Evolutionary conservation across 2,329 filamentous ascomycete species (phyloP), one percentile per base, ranked within the genome.

Genomic region (Diaporthe sp.): DNA sequence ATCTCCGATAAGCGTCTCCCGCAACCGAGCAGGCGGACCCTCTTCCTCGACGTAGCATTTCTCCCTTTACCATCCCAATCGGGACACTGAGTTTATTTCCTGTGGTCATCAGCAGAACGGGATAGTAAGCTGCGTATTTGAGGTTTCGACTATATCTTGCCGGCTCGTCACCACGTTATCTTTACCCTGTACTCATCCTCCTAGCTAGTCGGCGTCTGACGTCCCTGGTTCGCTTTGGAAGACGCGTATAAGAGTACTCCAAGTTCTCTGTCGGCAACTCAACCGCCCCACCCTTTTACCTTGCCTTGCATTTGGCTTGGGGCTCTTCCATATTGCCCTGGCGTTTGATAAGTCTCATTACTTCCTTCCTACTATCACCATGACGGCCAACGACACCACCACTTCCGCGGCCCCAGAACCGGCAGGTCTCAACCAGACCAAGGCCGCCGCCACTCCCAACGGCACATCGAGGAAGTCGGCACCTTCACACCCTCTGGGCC

Each of bases 401-500:
- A 38, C 55, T 30, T 13, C 52, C 35, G 22, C 69, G 4, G 52
- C 35, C 8, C n/a, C 70, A 35, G 57, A 67, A 6, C 55, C 60
- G 25, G 47, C 35, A 38, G 19, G 25, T 5, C 28, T 71, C 52
- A 67, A 60, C 58, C 42, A 58, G 68, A 55, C 74, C 35, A 72
- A 73, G 72, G 38, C 52, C 4, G 19, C 60, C 25, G 22, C 28
- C 50, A 19, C 19, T n/a, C 6, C 60, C 47, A 72, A 45, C 66
- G 33, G 61, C 69, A 17, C 74, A 19, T 35, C 28, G 30, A 71
- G 28, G 12, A 74, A 71, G 25, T 58, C 75, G 7, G 50, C 72
- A 13, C 73, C 60, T 10, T 61, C 75, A 38, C 91, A 93, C 77
- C 91, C 91, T 15, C 86, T 93, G 70, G 89, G 89, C 8, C 91